These are phyloP conservation scores for Arthrobotrys musiformis DNA, from an alignment of 2,329 filamentous ascomycete species.

Conservation along the genomic window DNA sequence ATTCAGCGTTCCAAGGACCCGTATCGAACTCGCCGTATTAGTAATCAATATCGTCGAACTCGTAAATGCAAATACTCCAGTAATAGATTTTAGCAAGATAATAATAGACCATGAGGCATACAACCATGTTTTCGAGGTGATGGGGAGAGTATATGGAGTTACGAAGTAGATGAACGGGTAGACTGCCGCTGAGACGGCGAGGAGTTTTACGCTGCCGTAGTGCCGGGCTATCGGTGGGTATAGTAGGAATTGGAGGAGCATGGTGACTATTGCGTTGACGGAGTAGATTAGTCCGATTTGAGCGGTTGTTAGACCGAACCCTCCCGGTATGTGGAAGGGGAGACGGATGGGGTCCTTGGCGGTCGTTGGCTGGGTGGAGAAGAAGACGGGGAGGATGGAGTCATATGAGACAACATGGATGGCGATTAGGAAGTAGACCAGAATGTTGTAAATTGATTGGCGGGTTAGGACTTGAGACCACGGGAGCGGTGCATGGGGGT, in stretches of 20 bases:
- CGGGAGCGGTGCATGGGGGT: conserved; percentile 53
- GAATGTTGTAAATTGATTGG: conserved; percentile 79
- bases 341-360: conserved; percentile 66
- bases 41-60: conserved; percentile 90
- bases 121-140: conserved; percentile 67
- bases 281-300: conserved; percentile 88
- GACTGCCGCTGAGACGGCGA: conserved; percentile 73
- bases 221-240: conserved; percentile 80
- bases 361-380: conserved; percentile 76
- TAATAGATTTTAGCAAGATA: conserved; percentile 78
- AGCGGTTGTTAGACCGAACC: conserved; percentile 78
- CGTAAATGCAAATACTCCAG: conserved; percentile 86
- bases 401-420: conserved; percentile 87
- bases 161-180: conserved; percentile 81
- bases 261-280: conserved; percentile 80
- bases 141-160: conserved; percentile 76
- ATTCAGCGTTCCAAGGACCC: conserved; percentile 86
- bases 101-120: conserved; percentile 73
- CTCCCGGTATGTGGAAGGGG: conserved; percentile 74
- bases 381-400: conserved; percentile 86
- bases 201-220: conserved; percentile 79
- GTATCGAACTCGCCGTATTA: conserved; percentile 80
- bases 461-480: conserved; percentile 76
- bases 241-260: conserved; percentile 83
- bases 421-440: conserved; percentile 82